Percentiles rank a stretch among this genome's conserved stretches.
These are phyloP conservation scores for Fulvia fulva DNA, from an alignment of 2,329 filamentous ascomycete species.

Conservation along the genomic window DNA sequence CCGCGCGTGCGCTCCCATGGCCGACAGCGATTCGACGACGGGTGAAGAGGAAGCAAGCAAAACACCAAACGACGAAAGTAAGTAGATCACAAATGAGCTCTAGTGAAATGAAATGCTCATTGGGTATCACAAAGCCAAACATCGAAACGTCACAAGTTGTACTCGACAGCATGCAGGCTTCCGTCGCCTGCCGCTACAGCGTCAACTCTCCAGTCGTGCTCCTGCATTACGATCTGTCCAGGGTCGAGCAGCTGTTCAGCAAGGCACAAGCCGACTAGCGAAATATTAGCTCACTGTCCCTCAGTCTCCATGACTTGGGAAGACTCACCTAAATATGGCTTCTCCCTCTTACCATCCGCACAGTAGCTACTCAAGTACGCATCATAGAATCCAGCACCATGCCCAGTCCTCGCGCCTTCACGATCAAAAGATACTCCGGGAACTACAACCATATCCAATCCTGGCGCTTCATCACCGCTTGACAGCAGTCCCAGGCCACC, in stretches of 20 bases:
- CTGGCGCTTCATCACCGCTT: constrained; percentile 31
- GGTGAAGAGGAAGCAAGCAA: neutral
- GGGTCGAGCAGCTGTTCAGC: constrained; percentile 74
- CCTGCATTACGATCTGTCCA: constrained; percentile 67
- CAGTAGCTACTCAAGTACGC: constrained; percentile 77
- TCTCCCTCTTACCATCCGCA: constrained; percentile 36
- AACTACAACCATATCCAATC: constrained; percentile 82
- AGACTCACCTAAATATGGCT: constrained; percentile 56
- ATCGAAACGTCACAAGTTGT: neutral
- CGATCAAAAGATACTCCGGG: constrained; percentile 90
- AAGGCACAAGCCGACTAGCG: constrained; percentile 71
- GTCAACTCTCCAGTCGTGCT: constrained; percentile 76
- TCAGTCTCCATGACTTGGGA: neutral
- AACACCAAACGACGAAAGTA: constrained; percentile 6
- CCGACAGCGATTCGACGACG: neutral
- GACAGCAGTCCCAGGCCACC: constrained; percentile 53
- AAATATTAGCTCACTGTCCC: constrained; percentile 9
- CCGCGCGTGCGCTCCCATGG: neutral
- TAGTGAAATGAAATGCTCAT: constrained; percentile 51
- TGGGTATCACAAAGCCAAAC: constrained; percentile 55
- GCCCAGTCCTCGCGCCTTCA: constrained; percentile 71
- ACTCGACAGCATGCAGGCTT: constrained; percentile 10
- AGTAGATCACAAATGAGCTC: constrained; percentile 14
- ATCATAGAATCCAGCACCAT: constrained; percentile 97
- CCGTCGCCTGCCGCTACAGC: constrained; percentile 44